Conservation (phyloP, 2,329 filamentous ascomycete genomes). For the Geoglossum cookeanum region DNA sequence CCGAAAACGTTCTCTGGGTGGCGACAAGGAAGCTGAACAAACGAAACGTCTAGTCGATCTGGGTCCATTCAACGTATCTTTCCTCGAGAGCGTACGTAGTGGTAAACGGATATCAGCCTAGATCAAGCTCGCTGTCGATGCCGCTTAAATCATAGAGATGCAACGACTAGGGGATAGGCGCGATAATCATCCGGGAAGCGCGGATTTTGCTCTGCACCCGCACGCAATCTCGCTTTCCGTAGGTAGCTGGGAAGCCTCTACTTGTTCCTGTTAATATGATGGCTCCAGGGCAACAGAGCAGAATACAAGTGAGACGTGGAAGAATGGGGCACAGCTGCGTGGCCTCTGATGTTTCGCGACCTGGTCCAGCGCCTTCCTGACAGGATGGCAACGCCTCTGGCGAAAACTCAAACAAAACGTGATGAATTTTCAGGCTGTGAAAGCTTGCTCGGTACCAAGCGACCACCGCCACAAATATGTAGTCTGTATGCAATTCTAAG, state of each 20-base stretch:
- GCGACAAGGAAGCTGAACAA: background rate
- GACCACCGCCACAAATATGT: background rate
- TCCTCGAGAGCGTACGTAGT: background rate
- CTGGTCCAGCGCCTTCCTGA: background rate
- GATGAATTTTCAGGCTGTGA: background rate
- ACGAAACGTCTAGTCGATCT: background rate
- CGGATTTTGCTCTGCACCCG: background rate
- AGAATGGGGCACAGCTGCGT: background rate
- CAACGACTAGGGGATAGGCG: background rate
- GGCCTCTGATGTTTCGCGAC: background rate
- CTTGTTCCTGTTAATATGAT: background rate
- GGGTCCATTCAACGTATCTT: background rate
- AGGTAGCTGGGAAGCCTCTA: background rate
- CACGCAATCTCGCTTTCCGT: background rate
- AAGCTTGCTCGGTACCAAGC: background rate
- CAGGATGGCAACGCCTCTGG: background rate
- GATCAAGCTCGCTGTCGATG: background rate
- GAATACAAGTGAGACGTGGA: background rate
- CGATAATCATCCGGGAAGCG: background rate
- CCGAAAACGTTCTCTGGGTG: background rate
- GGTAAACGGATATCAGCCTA: background rate
- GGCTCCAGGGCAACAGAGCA: background rate
- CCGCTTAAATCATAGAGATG: conserved; percentile 1
- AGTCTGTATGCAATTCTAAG: background rate
- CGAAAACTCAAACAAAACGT: background rate